Base-by-base conservation (phyloP, 495 filamentous ascomycete species). In the Penicillium riverlandense region DNA sequence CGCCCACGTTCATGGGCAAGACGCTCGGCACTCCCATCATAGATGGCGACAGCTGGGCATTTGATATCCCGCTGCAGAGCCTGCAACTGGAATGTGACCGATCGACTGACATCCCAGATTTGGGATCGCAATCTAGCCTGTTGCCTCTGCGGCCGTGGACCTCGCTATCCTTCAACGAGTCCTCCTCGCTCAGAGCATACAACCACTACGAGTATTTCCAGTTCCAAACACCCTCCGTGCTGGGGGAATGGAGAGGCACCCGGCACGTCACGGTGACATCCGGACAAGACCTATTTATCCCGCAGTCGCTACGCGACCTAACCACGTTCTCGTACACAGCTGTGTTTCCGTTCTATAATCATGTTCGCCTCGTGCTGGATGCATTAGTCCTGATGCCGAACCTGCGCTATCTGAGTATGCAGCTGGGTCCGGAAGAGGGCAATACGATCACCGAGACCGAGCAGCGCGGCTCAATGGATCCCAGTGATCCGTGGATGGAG, bases 261-360 rank as follows among this genome's bases (percentile, higher is more conserved):
- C 15, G 15, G 15, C 15, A 16, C 4, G 15, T 16, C 15, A 1
- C 15, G 15, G 1, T 16, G 15, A 16, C 15, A 16, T 16, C 15
- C 4, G 15, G 15, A 16, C 15, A 16, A 16, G 15, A 41, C 1
- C 30, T 56, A 14, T 16, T 16, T 16, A 4, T 16, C 15, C 35
- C 53, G 2, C 16, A n/a, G 11, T 38, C 53, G 28, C 37, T 71
- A 5, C 31, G 44, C 8, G 40, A 39, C 6, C 45, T 72, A n/a
- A 55, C 49, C 1, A 52, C 52, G 6, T 65, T 72, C 41, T 53
- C 54, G 29, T 72, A 71, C 39, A 66, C 61, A 6, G 66, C 69
- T 0, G 61, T 72, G 10, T 71, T 72, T 33, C 69, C 69, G 2
- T 71, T 71, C 40, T 71, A 66, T 47, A 72, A 70, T 29, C 67